Evolutionary conservation across 352 stramenopile genomes (phyloP).

Genomic region (Phytophthora kernoviae): DNA sequence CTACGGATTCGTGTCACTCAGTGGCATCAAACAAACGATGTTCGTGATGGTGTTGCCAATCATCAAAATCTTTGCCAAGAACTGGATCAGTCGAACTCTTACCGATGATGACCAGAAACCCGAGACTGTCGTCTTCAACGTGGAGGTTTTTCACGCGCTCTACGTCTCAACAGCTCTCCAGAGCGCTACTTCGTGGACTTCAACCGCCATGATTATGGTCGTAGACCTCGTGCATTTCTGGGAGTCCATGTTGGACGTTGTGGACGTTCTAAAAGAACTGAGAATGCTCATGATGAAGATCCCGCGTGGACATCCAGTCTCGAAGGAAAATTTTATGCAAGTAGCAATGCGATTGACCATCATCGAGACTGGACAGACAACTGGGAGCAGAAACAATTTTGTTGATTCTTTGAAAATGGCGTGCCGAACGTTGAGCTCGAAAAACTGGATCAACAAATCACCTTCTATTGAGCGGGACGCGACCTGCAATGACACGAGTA

Average conservation of each 20-base stretch:
- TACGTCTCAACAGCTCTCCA: slow-evolving; percentile 35
- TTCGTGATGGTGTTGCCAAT: slow-evolving; percentile 20
- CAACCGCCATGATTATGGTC: slow-evolving; percentile 19
- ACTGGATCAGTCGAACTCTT: slow-evolving; percentile 14
- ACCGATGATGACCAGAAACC: slow-evolving; percentile 25
- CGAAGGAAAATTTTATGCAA: slow-evolving; percentile 7
- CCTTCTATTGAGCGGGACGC: background rate
- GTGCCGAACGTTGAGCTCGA: background rate
- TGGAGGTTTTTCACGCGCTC: slow-evolving; percentile 43
- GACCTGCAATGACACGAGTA: background rate
- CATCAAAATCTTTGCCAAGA: slow-evolving; percentile 31
- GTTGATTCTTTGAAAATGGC: background rate
- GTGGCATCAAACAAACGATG: slow-evolving; percentile 2
- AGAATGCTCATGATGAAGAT: slow-evolving; percentile 10
- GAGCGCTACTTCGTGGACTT: slow-evolving; percentile 22
- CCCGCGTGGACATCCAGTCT: background rate
- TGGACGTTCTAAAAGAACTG: background rate
- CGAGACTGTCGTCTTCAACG: slow-evolving; percentile 41
- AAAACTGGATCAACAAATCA: background rate
- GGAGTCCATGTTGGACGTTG: slow-evolving; percentile 22
- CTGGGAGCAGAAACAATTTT: background rate
- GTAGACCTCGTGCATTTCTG: slow-evolving; percentile 18
- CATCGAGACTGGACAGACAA: background rate
- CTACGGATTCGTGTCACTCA: slow-evolving; percentile 9
- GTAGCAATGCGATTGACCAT: background rate